A percentile compares a stretch with the other conserved stretches of the same genome.
Evolutionary conservation across 495 filamentous ascomycete genomes (phyloP).

Genomic region (Daldinia loculata): DNA sequence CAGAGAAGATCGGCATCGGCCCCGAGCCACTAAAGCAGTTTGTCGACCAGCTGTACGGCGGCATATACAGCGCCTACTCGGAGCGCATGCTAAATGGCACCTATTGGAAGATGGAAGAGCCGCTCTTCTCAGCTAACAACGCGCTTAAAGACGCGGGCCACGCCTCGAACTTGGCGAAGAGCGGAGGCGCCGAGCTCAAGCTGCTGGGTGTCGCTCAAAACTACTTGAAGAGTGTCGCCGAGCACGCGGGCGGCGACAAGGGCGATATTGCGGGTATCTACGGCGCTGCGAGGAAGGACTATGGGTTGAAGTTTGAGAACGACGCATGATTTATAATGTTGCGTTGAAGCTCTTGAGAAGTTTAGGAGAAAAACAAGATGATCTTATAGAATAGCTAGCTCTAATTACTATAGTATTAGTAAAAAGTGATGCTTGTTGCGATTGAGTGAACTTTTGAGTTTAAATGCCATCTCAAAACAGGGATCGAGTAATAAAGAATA

Average conservation of each 20-base stretch:
- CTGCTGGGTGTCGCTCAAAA: slow-evolving; percentile 72
- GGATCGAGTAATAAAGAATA: not conserved
- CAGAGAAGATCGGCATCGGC: slow-evolving; percentile 84
- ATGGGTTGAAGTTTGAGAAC: slow-evolving; percentile 75
- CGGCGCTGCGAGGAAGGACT: slow-evolving; percentile 74
- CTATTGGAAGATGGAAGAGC: slow-evolving; percentile 69
- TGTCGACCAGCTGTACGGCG: slow-evolving; percentile 71
- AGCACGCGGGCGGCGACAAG: slow-evolving; percentile 69
- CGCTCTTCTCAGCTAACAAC: slow-evolving; percentile 86
- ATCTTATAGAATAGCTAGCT: too few species aligned
- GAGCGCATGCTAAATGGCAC: slow-evolving; percentile 77
- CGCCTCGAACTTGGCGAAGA: slow-evolving; percentile 70
- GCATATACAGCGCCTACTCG: slow-evolving; percentile 74
- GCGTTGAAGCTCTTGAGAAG: too few species aligned
- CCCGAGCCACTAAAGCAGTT: slow-evolving; percentile 71
- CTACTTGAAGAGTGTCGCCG: slow-evolving; percentile 67
- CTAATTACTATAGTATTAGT: too few species aligned
- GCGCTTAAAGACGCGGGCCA: slow-evolving; percentile 87
- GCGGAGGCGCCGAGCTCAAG: slow-evolving; percentile 68
- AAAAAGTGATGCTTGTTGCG: not conserved
- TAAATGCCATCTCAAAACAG: not conserved
- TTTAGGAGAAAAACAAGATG: too few species aligned
- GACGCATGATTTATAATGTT: slow-evolving; percentile 28
- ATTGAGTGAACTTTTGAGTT: not conserved
- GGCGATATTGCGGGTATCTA: slow-evolving; percentile 90